Evolutionary conservation across 176 grass and related monocot genomes (phyloP).

Genomic region (Triticum turgidum): DNA sequence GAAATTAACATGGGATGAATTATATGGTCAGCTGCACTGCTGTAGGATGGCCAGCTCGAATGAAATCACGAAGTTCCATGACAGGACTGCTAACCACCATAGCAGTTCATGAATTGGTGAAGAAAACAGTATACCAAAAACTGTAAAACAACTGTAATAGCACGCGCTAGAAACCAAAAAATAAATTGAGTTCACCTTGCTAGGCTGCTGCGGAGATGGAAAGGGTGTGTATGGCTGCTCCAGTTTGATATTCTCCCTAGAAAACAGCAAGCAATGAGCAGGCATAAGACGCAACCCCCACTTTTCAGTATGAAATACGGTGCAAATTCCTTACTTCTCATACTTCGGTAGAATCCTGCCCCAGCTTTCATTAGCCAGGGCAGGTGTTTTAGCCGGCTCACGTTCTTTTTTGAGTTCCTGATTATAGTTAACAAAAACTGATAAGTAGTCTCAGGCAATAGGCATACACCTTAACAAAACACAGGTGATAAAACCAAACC

Average conservation of each 20-base stretch:
- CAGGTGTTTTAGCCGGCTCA: slow-evolving; percentile 72
- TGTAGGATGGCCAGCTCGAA: background rate
- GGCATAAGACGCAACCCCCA: background rate
- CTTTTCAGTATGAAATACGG: background rate
- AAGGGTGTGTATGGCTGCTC: slow-evolving; percentile 92
- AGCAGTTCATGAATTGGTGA: background rate
- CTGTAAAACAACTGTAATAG: background rate
- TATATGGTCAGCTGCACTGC: background rate
- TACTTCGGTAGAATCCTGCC: slow-evolving; percentile 81
- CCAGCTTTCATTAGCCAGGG: slow-evolving; percentile 61
- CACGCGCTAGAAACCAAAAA: background rate
- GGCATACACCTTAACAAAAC: background rate
- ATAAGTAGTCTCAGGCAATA: background rate
- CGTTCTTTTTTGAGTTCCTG: slow-evolving; percentile 78
- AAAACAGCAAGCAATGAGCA: slow-evolving; percentile 10
- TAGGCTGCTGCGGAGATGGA: slow-evolving; percentile 77
- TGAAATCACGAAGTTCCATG: background rate
- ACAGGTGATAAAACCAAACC: background rate
- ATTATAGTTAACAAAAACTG: slow-evolving; percentile 14
- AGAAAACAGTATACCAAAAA: background rate
- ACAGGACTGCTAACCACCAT: background rate
- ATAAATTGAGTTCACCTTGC: slow-evolving; percentile 55
- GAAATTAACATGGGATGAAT: background rate
- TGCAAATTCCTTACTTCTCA: slow-evolving; percentile 53
- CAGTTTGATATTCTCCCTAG: slow-evolving; percentile 81